Percentiles rank a stretch among this genome's conserved stretches.
These are phyloP conservation scores for Verruconis gallopava DNA, from an alignment of 2,329 filamentous ascomycete species.

Conservation along the genomic window DNA sequence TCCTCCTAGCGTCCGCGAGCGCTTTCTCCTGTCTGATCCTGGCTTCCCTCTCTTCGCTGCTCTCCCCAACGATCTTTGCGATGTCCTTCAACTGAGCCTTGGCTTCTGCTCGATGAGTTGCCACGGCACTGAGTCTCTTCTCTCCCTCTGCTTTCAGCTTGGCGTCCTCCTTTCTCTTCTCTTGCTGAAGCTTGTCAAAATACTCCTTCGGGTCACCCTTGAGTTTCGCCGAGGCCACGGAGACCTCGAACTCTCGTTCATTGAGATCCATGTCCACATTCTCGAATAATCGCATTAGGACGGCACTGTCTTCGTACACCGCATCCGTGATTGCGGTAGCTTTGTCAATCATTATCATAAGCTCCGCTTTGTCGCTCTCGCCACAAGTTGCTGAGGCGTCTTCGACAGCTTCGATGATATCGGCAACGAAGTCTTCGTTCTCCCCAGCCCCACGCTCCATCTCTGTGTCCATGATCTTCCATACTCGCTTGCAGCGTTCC, in stretches of 20 bases:
- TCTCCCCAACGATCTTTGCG: constrained; percentile 17
- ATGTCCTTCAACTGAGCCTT: constrained; percentile 3
- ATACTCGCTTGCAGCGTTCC: constrained; percentile 35
- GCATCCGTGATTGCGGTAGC: constrained; percentile 19
- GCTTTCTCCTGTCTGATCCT: constrained; percentile 36
- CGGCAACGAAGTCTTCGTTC: constrained; percentile 39
- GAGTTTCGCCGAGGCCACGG: constrained; percentile 39
- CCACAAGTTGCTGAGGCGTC: constrained; percentile 22
- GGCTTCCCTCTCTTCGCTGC: constrained; percentile 25
- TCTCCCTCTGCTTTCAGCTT: constrained; percentile 31
- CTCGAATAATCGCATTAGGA: constrained; percentile 30
- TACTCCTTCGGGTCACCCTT: constrained; percentile 29
- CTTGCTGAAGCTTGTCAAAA: constrained; percentile 29
- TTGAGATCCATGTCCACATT: constrained; percentile 37
- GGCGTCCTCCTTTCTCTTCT: constrained; percentile 36
- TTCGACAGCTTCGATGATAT: constrained; percentile 29
- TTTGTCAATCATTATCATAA: constrained; percentile 1
- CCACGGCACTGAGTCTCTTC: constrained; percentile 27
- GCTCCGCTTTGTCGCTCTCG: constrained; percentile 8
- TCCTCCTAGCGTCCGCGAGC: constrained; percentile 40
- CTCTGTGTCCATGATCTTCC: constrained; percentile 38
- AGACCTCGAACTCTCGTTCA: constrained; percentile 38
- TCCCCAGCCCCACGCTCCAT: constrained; percentile 37
- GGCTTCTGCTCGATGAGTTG: constrained; percentile 25
- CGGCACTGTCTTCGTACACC: constrained; percentile 28